Base-by-base conservation (phyloP, 2,329 filamentous ascomycete genomes). In the Apiospora phragmitis region DNA sequence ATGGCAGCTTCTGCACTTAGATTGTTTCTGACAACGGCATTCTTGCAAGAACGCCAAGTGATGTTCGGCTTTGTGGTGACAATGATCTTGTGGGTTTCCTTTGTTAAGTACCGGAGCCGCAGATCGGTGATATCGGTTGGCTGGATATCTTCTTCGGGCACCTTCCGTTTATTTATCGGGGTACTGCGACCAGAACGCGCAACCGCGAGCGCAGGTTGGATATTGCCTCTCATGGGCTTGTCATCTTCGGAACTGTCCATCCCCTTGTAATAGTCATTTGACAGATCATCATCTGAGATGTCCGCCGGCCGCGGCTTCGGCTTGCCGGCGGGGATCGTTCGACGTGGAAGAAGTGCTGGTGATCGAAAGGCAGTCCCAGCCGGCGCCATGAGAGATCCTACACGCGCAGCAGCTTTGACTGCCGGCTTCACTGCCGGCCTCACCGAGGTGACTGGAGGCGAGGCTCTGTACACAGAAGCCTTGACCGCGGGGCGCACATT, bases 281-380 rank as follows among this genome's bases (percentile, higher is more conserved):
- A 72, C 9, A 80, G 55, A 65, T 80, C 78, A 62, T 80, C 78
- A 68, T 80, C 79, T 9, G 79, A 80, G 67, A 77, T 75, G n/a
- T 74, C 74, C 38, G 32, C 32, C 18, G 55, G 55, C 9, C 78
- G 66, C 66, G 77, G 78, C n/a, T 70, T 76, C 21, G 74, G 79
- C 68, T 76, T 76, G 32, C 75, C 75, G 18, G 80, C 80, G 3
- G 83, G 79, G 26, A 80, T 77, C 68, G 73, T 73, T 29, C 75
- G 70, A 67, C 74, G 72, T 26, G 76, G 69, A 43, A 75, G 16
- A 18, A 49, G 11, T 38, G 47, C 74, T 5, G 78, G 86, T 49
- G 88, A 84, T 73, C 89, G 87, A 76, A 93, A 95, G 12, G 86
- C 81, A 0, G 94, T 97, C 8, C 94, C 93, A 65, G 90, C 88